phyloP scores from a whole-genome alignment of 176 grass and related monocot genomes.

The Rhynchospora breviuscula region DNA sequence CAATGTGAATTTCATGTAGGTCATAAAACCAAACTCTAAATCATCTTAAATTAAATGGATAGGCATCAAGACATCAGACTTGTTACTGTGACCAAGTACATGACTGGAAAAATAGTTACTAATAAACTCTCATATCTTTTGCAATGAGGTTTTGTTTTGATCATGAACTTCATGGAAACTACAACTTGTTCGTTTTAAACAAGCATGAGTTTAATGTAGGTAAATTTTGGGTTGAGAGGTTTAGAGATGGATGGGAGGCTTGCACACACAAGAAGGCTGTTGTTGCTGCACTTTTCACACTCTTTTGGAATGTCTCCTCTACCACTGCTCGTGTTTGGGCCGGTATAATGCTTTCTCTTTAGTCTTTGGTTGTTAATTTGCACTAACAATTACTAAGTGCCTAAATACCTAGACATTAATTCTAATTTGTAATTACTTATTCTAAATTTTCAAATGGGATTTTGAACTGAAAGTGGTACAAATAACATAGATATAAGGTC shows the following conservation, averaged over 20 bases:
- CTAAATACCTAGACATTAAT: not conserved
- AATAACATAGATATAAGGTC: not conserved
- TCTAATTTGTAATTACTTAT: not conserved
- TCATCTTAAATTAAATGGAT: not conserved
- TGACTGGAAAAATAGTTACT: too few species aligned
- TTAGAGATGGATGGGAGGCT: constrained; percentile 85
- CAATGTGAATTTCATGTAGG: not conserved
- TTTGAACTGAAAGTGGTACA: not conserved
- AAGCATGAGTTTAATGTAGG: constrained; percentile 33
- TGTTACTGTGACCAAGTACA: not conserved
- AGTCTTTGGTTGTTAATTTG: not conserved
- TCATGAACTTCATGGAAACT: not conserved
- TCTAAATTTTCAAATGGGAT: not conserved
- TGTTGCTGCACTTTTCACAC: constrained; percentile 54
- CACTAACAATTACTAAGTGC: not conserved
- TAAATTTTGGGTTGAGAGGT: constrained; percentile 81
- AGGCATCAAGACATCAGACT: not conserved
- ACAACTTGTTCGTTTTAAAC: not conserved
- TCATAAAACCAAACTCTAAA: not conserved
- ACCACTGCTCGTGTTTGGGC: constrained; percentile 84
- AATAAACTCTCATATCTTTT: not conserved
- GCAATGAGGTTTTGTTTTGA: not conserved
- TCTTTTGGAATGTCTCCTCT: constrained; percentile 90
- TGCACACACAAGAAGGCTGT: constrained; percentile 94
- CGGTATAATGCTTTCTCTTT: constrained; percentile 28